Evolutionary conservation across 768 basidiomycete species (phyloP).

Genomic region (Psilocybe tampanensis): DNA sequence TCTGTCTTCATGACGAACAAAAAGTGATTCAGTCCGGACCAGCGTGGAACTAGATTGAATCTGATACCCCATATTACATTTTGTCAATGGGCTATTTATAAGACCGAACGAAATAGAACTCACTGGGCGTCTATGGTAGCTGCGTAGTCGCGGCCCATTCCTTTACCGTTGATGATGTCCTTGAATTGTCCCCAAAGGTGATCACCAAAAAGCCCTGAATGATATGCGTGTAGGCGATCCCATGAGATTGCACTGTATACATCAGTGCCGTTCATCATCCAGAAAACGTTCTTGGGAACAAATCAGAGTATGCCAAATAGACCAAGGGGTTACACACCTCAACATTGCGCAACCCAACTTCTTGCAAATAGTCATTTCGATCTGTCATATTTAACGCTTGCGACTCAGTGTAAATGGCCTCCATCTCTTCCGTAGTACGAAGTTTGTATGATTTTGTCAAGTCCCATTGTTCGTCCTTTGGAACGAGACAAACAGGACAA

Average conservation of each 20-base stretch:
- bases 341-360: not conserved
- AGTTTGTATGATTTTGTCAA: constrained; percentile 16
- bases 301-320: not conserved
- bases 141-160: too few relatives aligned
- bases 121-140: too few relatives aligned
- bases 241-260: not conserved
- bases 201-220: not conserved
- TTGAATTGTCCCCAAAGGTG: not conserved
- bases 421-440: constrained; percentile 11
- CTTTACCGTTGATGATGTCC: too few relatives aligned
- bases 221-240: not conserved
- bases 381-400: not conserved
- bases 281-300: not conserved
- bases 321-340: not conserved
- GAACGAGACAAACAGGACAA: constrained; percentile 41
- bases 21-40: too few relatives aligned
- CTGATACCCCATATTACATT: too few relatives aligned
- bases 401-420: not conserved
- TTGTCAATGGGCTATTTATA: too few relatives aligned
- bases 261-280: not conserved
- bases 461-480: constrained; percentile 23
- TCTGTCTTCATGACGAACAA: too few relatives aligned
- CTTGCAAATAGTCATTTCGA: not conserved
- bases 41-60: too few relatives aligned
- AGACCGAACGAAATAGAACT: too few relatives aligned